Evolutionary conservation across 2,329 filamentous ascomycete species (phyloP).

Genomic region (Colletotrichum gigasporum): DNA sequence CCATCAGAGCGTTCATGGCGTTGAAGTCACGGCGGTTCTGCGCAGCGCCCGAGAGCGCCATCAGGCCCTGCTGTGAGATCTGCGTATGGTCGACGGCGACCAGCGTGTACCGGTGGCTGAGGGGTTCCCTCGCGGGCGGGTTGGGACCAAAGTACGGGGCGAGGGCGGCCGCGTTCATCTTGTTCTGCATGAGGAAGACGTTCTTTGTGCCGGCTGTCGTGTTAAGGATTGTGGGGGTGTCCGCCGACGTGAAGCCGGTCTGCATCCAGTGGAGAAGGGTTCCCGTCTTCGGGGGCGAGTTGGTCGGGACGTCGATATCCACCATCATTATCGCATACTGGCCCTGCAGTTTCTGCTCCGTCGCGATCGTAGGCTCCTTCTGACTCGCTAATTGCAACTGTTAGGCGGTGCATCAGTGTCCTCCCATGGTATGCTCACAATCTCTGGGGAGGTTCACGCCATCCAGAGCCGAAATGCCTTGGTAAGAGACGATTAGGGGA

Average conservation of each 20-base stretch:
- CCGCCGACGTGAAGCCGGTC: slow-evolving; percentile 45
- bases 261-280: slow-evolving; percentile 60
- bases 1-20: slow-evolving; percentile 39
- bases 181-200: slow-evolving; percentile 45
- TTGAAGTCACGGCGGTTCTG: slow-evolving; percentile 44
- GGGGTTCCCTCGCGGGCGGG: slow-evolving; percentile 47
- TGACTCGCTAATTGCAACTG: slow-evolving; percentile 15
- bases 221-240: slow-evolving; percentile 37
- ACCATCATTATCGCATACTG: slow-evolving; percentile 51
- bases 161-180: slow-evolving; percentile 24
- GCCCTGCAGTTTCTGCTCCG: slow-evolving; percentile 30
- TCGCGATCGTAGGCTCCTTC: slow-evolving; percentile 28
- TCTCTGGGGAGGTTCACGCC: slow-evolving; percentile 49
- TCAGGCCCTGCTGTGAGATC: slow-evolving; percentile 36
- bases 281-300: slow-evolving; percentile 43
- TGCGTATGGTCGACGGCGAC: slow-evolving; percentile 49
- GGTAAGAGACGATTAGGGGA: slow-evolving; percentile 51
- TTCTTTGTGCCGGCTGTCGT: slow-evolving; percentile 36
- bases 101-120: slow-evolving; percentile 51
- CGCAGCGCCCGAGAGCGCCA: slow-evolving; percentile 41
- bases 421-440: slow-evolving; percentile 39
- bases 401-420: neutral
- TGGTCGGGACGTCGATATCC: slow-evolving; percentile 56
- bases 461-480: slow-evolving; percentile 45
- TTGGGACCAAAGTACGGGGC: slow-evolving; percentile 47